A percentile compares a stretch with the other conserved stretches of the same genome.
These are phyloP conservation scores for Casuarina glauca DNA, from an alignment of 306 rosid species.

Conservation along the genomic window DNA sequence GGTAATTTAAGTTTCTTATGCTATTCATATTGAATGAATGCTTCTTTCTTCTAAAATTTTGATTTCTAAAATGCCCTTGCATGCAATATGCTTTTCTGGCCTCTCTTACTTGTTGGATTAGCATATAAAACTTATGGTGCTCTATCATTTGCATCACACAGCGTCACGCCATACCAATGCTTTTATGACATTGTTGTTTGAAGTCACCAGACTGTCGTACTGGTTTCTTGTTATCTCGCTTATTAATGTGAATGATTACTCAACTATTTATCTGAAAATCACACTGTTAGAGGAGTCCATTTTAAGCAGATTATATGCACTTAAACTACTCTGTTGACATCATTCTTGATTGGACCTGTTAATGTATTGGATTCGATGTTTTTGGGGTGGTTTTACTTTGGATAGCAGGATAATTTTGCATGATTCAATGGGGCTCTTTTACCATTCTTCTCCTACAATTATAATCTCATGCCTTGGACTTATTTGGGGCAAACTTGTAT, in stretches of 20 bases:
- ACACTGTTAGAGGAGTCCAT: neutral
- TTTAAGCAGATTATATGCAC: neutral
- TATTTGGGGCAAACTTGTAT: neutral
- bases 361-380: neutral
- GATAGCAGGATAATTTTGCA: neutral
- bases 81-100: neutral
- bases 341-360: neutral
- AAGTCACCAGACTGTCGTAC: neutral
- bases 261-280: neutral
- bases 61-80: neutral
- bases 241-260: neutral
- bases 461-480: neutral
- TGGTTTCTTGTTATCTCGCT: neutral
- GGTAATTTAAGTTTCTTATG: constrained; percentile 43
- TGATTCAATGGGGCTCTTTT: neutral
- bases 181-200: neutral
- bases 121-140: neutral
- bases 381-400: neutral
- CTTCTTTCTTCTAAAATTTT: neutral
- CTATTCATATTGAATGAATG: constrained; percentile 6
- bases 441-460: neutral
- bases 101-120: neutral
- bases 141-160: neutral
- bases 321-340: neutral
- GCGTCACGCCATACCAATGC: neutral